phyloP scores from a whole-genome alignment of 169 alveolate species.

The Theileria annulata region DNA sequence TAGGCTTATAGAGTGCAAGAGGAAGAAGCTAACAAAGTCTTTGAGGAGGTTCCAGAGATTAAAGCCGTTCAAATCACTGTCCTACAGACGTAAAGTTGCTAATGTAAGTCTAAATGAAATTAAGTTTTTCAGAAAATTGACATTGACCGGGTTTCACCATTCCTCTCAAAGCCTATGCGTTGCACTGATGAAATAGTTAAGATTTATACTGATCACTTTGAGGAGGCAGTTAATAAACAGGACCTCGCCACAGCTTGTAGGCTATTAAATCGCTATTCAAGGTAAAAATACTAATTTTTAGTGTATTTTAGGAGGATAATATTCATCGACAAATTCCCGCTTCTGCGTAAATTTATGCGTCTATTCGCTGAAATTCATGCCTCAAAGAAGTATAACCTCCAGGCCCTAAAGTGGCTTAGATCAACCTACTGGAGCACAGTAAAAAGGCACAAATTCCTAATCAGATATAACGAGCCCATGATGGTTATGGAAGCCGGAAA shows the following conservation, averaged over 20 bases:
- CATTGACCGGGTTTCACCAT: conserved; percentile 72
- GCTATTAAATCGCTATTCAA: conserved; percentile 65
- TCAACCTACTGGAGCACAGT: conserved; percentile 74
- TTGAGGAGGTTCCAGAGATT: conserved; percentile 63
- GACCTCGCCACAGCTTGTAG: conserved; percentile 72
- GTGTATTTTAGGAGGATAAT: conserved; percentile 41
- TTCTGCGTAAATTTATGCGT: conserved; percentile 52
- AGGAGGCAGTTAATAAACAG: conserved; percentile 70
- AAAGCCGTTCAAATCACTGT: conserved; percentile 34
- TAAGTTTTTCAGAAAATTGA: conserved; percentile 45
- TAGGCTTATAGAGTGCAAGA: conserved; percentile 43
- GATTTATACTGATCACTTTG: conserved; percentile 64
- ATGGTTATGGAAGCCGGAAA: conserved; percentile 70
- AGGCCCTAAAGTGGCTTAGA: conserved; percentile 59
- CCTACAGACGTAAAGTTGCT: conserved; percentile 53
- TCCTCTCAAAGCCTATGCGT: conserved; percentile 71
- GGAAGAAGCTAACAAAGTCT: conserved; percentile 36
- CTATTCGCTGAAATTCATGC: conserved; percentile 69
- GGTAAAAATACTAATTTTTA: conserved; percentile 15
- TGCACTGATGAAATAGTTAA: conserved; percentile 68
- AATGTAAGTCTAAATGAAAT: conserved; percentile 47
- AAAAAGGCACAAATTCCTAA: conserved; percentile 63
- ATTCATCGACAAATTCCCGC: conserved; percentile 58
- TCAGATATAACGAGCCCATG: conserved; percentile 64
- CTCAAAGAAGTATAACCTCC: conserved; percentile 65